Base-by-base conservation (phyloP, 1,139 yeast genomes). In the Magnusiomyces sp. region DNA sequence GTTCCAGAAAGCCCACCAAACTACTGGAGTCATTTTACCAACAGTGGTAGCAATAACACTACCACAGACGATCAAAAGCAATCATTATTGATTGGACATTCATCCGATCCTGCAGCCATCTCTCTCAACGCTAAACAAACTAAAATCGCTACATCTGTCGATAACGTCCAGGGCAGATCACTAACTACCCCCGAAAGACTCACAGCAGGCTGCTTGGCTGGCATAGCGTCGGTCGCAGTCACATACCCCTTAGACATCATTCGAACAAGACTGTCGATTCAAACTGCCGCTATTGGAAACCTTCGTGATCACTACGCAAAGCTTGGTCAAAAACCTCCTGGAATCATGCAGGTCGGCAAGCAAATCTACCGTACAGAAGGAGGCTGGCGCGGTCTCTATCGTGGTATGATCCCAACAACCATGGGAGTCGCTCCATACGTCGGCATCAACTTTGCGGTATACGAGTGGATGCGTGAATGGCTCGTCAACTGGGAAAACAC, bases 361-460 rank as follows among this genome's bases (percentile, higher is more conserved):
- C 72, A 74, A 27, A 88, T 89, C 19, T 85, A 83, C 65, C 60
- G 61, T 13, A 75, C 74, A 16, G 98, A 92, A 67, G 97, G 98
- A 31, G 96, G 96, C 0, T 34, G 87, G 5, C 55, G 66, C 4
- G 95, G 92, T 0, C 71, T 90, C 17, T 92, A 87, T 63, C 74
- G 92, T 50, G 98, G 98, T 2, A 72, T 90, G 9, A 72, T 83
- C 53, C 97, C 97, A 5, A 90, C 98, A 0, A 79, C 90, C 2
- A 68, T 87, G 56, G 97, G 97, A 1, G 97, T 92, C 13, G 97
- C 96, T 1, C 97, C 98, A 0, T 92, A 90, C 61, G 97, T 88
- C 42, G 96, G 96, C 2, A 75, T 92, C 50, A 92, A 90, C 67
- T 92, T 92, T 65, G 85, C 96, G 5, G 79, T 88, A 43, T 92